Base-by-base conservation (phyloP, 768 basidiomycete species). In the Infundibulicybe gibba region DNA sequence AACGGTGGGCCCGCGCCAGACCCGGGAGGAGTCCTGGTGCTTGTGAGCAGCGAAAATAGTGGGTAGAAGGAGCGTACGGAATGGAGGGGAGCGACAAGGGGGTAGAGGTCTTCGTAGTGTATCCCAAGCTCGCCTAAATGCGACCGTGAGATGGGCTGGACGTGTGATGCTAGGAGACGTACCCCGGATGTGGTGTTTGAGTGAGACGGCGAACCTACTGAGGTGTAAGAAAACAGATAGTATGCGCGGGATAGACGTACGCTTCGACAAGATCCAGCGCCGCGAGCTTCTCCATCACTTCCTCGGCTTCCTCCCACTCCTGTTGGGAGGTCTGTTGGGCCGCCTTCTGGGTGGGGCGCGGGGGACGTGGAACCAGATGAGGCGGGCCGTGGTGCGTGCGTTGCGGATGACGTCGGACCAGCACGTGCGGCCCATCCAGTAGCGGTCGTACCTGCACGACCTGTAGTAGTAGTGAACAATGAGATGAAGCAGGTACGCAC, bases 181-280 rank as follows among this genome's bases (percentile, higher is more conserved):
- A 74, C 78, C 77, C 61, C 82, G 69, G 19, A 84, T 62, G 53
- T 84, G 80, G 57, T 85, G 84, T 56, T 85, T 85, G 11, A 82
- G 50, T 0, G 81, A 70, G 12, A 83, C 68, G 3, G 73, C 63
- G 50, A 79, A 84, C 3, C 81, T 81, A 48, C 4, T 32, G 17
- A 44, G n/a, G 8, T 40, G 13, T 9, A 31, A 30, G 17, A 31
- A 20, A 31, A 39, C 34, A 45, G 10, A 12, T 2, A 30, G 16
- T 34, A 39, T 34, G 17, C 12, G 46, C 30, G 34, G 32, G 31
- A 19, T 3, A 40, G 11, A 60, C 75, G 20, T 45, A 80, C 80
- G 70, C 83, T 58, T 81, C 74, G 31, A 83, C 59, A 9, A 85
- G 62, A 50, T 83, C 79, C 33, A 85, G 57, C 2, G 81, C 81